phyloP scores from a whole-genome alignment of 2,329 filamentous ascomycete genomes.

The Metarhizium sp. region DNA sequence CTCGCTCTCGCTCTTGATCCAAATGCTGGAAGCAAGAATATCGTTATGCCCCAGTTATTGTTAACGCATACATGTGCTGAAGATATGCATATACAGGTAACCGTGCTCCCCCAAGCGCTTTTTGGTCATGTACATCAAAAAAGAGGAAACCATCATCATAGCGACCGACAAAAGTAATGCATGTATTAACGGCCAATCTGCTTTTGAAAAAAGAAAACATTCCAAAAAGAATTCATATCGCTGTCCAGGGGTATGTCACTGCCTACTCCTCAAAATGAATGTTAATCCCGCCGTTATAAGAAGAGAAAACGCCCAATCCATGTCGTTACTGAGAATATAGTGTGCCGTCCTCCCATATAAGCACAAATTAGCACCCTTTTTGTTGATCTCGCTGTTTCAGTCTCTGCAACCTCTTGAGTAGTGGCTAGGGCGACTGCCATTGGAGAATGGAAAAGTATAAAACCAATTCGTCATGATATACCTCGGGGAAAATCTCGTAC shows the following conservation, averaged over 20 bases:
- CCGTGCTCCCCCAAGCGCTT: too few relatives aligned
- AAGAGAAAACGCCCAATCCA: not conserved
- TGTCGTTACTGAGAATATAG: not conserved
- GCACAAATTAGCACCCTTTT: not conserved
- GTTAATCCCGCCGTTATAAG: too few relatives aligned
- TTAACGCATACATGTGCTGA: too few relatives aligned
- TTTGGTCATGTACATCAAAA: not conserved
- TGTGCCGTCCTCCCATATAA: not conserved
- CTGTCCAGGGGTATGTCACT: not conserved
- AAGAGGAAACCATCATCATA: too few relatives aligned
- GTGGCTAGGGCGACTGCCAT: conserved; percentile 1
- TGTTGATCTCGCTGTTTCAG: too few relatives aligned
- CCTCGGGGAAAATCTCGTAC: not conserved
- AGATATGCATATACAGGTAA: too few relatives aligned
- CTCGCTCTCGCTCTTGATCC: too few relatives aligned
- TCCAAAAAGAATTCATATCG: not conserved
- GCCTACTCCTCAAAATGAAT: not conserved
- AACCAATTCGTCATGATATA: not conserved
- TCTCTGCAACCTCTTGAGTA: too few relatives aligned
- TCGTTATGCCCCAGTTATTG: too few relatives aligned
- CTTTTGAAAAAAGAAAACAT: not conserved
- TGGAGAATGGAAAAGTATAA: not conserved
- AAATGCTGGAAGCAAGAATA: too few relatives aligned
- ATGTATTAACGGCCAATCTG: not conserved
- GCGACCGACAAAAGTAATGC: not conserved